Evolutionary conservation across 169 alveolate genomes (phyloP), one percentile per base, ranked within the genome.

Genomic region (Plasmodium berghei): DNA sequence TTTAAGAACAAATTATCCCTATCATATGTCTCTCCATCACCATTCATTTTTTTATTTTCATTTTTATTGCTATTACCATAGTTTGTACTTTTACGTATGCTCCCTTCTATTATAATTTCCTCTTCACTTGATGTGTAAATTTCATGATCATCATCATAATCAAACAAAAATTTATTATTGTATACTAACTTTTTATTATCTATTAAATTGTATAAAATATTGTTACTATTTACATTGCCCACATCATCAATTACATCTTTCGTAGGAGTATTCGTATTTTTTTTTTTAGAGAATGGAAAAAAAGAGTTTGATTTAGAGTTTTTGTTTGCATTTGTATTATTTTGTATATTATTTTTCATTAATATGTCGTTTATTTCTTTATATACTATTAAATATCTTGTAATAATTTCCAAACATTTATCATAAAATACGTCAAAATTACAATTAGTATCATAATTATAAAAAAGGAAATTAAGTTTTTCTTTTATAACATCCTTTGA

Each of bases 61-160:
- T 28, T 8, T 10, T 72, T 34, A 5, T 59, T 42, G 45, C 46
- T 45, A 42, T 45, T 10, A 5, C 54, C 48, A 14, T 61, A 45
- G 22, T 14, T 45, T 55, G 14, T 75, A 52, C 28, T 66, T 16
- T 40, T 66, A 40, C 14, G 20, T 18, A 63, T 22, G 4, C 42
- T 71, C 24, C 59, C 61, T 52, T 86, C 91, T 4, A 86, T 63
- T n/a, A 86, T 58, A 54, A 86, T 71, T 86, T 86, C 91, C 10
- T 86, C 91, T 34, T 86, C 91, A 72, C 91, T 86, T 10, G 91
- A 86, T 26, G 91, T 86, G 18, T 71, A 86, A 3, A 86, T 86
- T 66, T 86, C 91, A 24, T 73, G 58, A 26, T 86, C 91, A 64
- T 70, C 85, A 71, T 86, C 91, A 48, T 86, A 86, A 22, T 86